Evolutionary conservation across 768 basidiomycete species (phyloP).

Genomic region (Rhodotorula graminis): DNA sequence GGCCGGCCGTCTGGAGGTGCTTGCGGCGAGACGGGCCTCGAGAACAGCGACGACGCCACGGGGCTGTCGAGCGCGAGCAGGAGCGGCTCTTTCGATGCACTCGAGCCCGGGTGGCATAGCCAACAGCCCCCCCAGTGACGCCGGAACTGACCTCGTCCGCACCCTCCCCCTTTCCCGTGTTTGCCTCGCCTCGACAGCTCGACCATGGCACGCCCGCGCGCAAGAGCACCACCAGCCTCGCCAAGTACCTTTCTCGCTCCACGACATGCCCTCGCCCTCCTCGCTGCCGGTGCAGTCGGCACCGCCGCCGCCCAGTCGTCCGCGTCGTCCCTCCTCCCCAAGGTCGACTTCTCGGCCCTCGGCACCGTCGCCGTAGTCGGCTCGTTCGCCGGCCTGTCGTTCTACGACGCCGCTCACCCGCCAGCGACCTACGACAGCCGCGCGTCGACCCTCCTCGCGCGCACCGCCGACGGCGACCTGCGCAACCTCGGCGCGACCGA

Average conservation of each 20-base stretch:
- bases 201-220: constrained; percentile 18
- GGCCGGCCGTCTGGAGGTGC: no score
- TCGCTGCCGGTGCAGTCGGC: neutral
- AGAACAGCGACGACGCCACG: no score
- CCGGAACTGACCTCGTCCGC: neutral
- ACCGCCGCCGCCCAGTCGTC: constrained; percentile 4
- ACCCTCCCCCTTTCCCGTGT: neutral
- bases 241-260: neutral
- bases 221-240: neutral
- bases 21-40: no score
- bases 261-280: neutral
- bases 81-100: no score
- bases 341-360: constrained; percentile 71
- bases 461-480: constrained; percentile 60
- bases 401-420: constrained; percentile 66
- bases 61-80: no score
- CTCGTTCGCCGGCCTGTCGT: constrained; percentile 76
- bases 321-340: constrained; percentile 13
- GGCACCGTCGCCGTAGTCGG: constrained; percentile 85
- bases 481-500: constrained; percentile 71
- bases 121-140: neutral
- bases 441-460: constrained; percentile 49
- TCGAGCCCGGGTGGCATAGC: no score
- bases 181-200: neutral
- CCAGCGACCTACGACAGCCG: constrained; percentile 56